Conservation (phyloP, 2,329 filamentous ascomycete species). For the Alternaria sp. region DNA sequence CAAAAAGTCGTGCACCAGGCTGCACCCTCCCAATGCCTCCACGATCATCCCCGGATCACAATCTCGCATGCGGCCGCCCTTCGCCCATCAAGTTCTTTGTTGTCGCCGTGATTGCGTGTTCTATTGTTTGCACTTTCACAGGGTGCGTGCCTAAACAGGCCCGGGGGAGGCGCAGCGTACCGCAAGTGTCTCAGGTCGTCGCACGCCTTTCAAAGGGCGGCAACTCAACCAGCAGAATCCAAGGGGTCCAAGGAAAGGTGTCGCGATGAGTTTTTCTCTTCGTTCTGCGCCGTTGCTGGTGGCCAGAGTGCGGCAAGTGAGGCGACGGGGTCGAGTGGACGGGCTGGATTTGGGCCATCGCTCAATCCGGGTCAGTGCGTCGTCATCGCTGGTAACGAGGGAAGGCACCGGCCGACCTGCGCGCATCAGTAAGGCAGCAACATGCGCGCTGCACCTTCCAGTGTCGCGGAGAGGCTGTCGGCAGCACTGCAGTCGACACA, state of each 20-base stretch:
- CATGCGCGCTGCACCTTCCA: not conserved
- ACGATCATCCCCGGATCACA: constrained; percentile 1
- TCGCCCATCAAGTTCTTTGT: constrained; percentile 7
- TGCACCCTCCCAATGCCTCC: constrained; percentile 1
- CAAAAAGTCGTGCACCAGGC: constrained; percentile 20
- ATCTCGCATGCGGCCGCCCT: constrained; percentile 8
- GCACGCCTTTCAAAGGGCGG: constrained; percentile 27
- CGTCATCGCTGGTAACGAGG: constrained; percentile 30
- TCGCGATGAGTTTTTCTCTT: constrained; percentile 22
- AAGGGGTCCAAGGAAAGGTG: constrained; percentile 1
- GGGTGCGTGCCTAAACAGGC: constrained; percentile 1
- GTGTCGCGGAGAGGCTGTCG: not conserved
- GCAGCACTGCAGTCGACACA: constrained; percentile 1
- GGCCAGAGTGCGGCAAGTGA: constrained; percentile 24
- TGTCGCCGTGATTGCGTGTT: constrained; percentile 2
- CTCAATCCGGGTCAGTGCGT: constrained; percentile 29
- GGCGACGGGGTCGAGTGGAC: constrained; percentile 33
- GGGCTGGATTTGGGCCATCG: constrained; percentile 15
- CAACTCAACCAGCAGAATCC: constrained; percentile 3
- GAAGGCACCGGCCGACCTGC: constrained; percentile 10
- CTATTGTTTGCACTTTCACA: constrained; percentile 11
- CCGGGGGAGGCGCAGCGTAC: constrained; percentile 20
- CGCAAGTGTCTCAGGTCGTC: constrained; percentile 27
- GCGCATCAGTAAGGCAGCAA: constrained; percentile 12
- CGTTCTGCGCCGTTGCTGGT: constrained; percentile 14